A percentile compares a stretch with the other conserved stretches of the same genome.
Evolutionary conservation across 208 protist genomes (phyloP).

Genomic region (Naegleria gruberi): DNA sequence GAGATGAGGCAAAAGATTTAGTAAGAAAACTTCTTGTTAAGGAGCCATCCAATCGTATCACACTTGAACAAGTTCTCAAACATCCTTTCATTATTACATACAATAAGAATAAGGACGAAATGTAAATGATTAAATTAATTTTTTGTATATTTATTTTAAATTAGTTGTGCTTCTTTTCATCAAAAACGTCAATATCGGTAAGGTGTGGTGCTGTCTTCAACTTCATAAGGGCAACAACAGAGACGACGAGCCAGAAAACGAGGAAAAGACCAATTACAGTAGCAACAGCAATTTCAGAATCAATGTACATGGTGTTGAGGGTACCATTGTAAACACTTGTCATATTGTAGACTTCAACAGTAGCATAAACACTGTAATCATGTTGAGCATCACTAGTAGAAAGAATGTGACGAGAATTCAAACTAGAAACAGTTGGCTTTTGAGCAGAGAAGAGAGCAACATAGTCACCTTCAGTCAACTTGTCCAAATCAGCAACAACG

Average conservation of each 20-base stretch:
- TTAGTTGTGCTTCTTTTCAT: background rate
- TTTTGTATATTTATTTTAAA: background rate
- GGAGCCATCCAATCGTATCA: background rate
- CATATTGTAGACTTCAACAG: background rate
- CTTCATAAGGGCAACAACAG: background rate
- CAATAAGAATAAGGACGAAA: no score
- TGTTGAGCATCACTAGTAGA: background rate
- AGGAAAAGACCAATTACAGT: background rate
- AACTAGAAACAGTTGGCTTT: background rate
- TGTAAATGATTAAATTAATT: background rate
- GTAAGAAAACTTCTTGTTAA: background rate
- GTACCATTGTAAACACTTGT: background rate
- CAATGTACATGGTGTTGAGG: background rate
- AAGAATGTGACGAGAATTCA: background rate
- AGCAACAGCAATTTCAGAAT: background rate
- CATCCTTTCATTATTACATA: background rate
- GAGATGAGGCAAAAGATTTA: conserved; percentile 51
- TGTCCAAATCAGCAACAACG: background rate
- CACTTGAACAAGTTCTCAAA: background rate
- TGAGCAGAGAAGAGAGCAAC: background rate
- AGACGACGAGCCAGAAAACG: background rate
- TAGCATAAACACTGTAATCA: background rate
- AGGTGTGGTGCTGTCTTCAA: background rate
- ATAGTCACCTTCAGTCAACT: background rate
- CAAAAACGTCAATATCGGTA: background rate